Base-by-base conservation (phyloP, 805 yeast species). In the Wickerhamiella brachini region DNA sequence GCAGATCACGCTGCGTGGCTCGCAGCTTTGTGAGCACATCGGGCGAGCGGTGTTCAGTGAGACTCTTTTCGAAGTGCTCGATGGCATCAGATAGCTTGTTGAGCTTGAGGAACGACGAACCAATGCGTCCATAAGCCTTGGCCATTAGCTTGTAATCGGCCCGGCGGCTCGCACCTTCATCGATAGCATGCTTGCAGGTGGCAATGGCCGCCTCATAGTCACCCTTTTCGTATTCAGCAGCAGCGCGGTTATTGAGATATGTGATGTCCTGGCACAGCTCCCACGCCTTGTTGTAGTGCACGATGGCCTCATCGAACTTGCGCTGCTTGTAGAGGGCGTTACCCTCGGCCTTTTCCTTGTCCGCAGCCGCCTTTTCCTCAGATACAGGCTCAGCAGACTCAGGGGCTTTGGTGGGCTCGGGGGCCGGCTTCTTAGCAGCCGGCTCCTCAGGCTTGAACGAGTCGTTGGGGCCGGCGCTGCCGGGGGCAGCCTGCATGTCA, bases 41-140 rank as follows among this genome's bases (percentile, higher is more conserved):
- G 23, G 97, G 95, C 21, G 95, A 86, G 72, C 99, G 81, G 71
- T 88, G 96, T 73, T 93, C 99, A 45, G 97, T 93, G 64, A 93
- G 74, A 1, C 97, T 85, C 69, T 85, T 87, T 69, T 89, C 90
- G 63, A 85, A 90, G 66, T 61, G 77, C 63, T 80, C 83, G 55
- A 80, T 80, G 20, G 98, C 96, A 49, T 76, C 73, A 55, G 74
- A 71, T 62, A 82, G 73, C 55, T 90, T 83, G 54, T 79, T 83
- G 65, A 76, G 71, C 70, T 93, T 93, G 63, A 79, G 70, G 68
- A 85, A 87, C 34, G 82, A 68, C 65, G 78, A 83, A 68, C 97
- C 98, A 53, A 87, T 75, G 69, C 98, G 82, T 23, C 94, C 90
- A 67, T 86, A 85, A 1, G 97, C 82, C 69, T 93, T 93, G 53